Conservation (phyloP, 176 grass and related monocot genomes). For the Oryza coarctata region DNA sequence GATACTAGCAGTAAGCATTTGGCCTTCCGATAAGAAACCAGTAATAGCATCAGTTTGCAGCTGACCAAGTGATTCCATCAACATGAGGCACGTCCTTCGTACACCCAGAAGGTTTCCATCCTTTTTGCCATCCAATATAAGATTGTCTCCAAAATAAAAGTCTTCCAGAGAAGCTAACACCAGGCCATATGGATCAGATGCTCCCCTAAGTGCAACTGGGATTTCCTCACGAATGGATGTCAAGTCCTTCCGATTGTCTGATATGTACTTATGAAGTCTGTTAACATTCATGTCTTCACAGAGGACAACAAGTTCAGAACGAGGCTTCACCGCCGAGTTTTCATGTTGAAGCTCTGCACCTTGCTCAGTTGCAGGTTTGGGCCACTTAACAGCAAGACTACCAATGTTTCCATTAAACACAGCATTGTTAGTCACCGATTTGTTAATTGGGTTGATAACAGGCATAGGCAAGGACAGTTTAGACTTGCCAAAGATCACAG, state of each 20-base stretch:
- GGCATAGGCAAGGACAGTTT: conserved; percentile 30
- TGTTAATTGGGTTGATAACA: conserved; percentile 32
- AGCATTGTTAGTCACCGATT: background rate
- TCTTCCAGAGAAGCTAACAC: conserved; percentile 61
- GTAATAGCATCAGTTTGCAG: conserved; percentile 24
- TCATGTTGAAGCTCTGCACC: conserved; percentile 24
- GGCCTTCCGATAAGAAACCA: conserved; percentile 23
- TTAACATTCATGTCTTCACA: conserved; percentile 78
- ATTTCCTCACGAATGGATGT: conserved; percentile 77
- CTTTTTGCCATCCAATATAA: conserved; percentile 82
- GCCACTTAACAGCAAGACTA: conserved; percentile 32
- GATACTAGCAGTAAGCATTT: conserved; percentile 44
- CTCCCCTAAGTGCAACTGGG: conserved; percentile 55
- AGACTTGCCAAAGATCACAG: conserved; percentile 72
- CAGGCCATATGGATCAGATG: conserved; percentile 51
- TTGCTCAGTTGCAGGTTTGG: conserved; percentile 43
- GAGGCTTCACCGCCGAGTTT: conserved; percentile 29
- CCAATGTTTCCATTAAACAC: background rate
- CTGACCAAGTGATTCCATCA: conserved; percentile 81
- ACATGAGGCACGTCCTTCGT: conserved; percentile 82
- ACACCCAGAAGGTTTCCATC: conserved; percentile 81
- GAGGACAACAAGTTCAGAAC: conserved; percentile 52
- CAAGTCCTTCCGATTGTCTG: conserved; percentile 84
- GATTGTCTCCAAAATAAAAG: conserved; percentile 45
- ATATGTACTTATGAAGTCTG: conserved; percentile 77